Base-by-base conservation (phyloP, 2,329 filamentous ascomycete species). In the Penicillium sp. region DNA sequence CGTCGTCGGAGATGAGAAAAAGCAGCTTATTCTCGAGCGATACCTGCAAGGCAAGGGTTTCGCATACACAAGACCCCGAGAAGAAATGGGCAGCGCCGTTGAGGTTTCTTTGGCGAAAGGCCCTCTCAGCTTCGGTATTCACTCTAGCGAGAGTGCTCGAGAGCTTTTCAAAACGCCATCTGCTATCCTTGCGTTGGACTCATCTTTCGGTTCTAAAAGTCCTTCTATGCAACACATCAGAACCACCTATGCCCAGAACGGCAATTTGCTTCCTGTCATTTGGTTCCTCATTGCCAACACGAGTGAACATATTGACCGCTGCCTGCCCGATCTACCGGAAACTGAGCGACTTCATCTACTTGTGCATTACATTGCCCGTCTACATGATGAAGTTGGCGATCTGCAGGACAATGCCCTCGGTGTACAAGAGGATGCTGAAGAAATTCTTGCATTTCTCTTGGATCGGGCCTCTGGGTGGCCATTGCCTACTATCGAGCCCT, bases 281-380 rank as follows among this genome's bases (percentile, higher is more conserved):
- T 74, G 75, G 52, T 64, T 79, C 6, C 58, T 79, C 29, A 67
- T 79, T 18, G 68, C 75, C n/a, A 80, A 79, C 56, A 74, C 75
- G 1, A 73, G 72, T 38, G 77, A 80, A 54, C 77, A 80, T 59
- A 72, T 79, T 36, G 71, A 75, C 49, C 69, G 70, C 40, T 79
- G 76, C 56, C 67, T 78, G 29, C 74, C 77, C 4, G 63, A 72
- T 36, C 55, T 71, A 18, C 59, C 69, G 2, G 69, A 72, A 31
- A 47, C 67, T 2, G 68, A 73, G 40, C 67, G 65, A 24, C 64
- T 77, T 22, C 66, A 67, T 4, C 51, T 71, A 16, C 63, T 77
- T 39, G 51, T 75, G 24, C 67, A 72, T 40, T 69, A 72, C 56
- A 70, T 70, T 13, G 59, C 59, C 9, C 64, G 65, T 44, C 64